Base-by-base conservation (phyloP, 495 filamentous ascomycete genomes). In the Parmelia sp. region DNA sequence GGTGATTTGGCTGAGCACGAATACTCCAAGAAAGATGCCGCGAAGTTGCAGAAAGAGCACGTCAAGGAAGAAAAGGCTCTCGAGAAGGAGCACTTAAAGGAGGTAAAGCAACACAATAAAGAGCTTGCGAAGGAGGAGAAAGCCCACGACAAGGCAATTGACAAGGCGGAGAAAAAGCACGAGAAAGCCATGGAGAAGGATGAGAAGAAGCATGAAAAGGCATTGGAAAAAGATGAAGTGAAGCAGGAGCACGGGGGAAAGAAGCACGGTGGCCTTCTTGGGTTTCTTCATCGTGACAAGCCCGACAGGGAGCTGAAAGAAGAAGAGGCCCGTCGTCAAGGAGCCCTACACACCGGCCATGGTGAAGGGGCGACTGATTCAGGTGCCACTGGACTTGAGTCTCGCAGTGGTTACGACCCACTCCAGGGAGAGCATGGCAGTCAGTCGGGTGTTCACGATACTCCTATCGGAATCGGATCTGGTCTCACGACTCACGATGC, bases 51-150 rank as follows among this genome's bases (percentile, higher is more conserved):
- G 21, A 67, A 66, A 45, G 61, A 70, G 29, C 61, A 69, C 29
- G 33, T 56, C 15, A 67, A 62, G 57, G 62, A 71, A 29, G 61
- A 67, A 19, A 71, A 71, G 42, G 65, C 57, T 47, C n/a, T 65
- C 10, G 68, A 61, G 14, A 68, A 70, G 45, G 57, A 66, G 61
- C 56, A 67, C 4, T 65, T 70, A 56, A 67, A 72, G 45, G 70
- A 67, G 42, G 60, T 68, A 8, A 70, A 75, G 62, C 72, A 67
- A 51, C 71, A 66, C 21, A 61, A 74, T 40, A 69, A 68, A 40
- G 53, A 57, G n/a, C 31, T 63, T 25, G 65, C 61, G 21, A 71
- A 70, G 39, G 72, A 70, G 61, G 65, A 69, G 23, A 70, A 64
- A 42, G 60, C 59, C 3, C 11, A 36, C 29, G 64, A 69, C 23